phyloP scores from a whole-genome alignment of 2,329 filamentous ascomycete species.

The Rutstroemia sydowiana region DNA sequence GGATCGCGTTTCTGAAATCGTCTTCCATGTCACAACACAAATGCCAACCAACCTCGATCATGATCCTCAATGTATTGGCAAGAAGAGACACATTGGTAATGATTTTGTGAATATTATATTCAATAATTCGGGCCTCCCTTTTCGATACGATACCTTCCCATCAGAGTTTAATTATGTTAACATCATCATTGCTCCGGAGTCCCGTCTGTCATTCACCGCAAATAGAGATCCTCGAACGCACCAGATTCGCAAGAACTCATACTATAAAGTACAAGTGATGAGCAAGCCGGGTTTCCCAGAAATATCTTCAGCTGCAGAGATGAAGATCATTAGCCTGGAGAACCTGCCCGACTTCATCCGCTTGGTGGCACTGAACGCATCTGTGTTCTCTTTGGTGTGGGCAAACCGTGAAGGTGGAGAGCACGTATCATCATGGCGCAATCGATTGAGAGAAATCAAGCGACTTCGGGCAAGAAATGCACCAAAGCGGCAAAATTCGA shows the following conservation, averaged over 20 bases:
- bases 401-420: conserved; percentile 68
- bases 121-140: conserved; percentile 88
- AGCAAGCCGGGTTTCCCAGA: conserved; percentile 84
- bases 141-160: conserved; percentile 84
- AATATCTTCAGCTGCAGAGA: conserved; percentile 80
- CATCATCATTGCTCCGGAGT: conserved; percentile 89
- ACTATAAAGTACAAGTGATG: conserved; percentile 86
- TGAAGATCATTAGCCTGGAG: conserved; percentile 79
- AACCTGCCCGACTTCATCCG: conserved; percentile 81
- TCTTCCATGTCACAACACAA: conserved; percentile 93
- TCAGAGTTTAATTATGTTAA: conserved; percentile 96
- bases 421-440: conserved; percentile 83
- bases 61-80: conserved; percentile 69
- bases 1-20: conserved; percentile 87
- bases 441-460: conserved; percentile 77
- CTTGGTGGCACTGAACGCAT: conserved; percentile 84
- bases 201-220: conserved; percentile 67
- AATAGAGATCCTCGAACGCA: conserved; percentile 40
- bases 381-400: conserved; percentile 92
- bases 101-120: conserved; percentile 98
- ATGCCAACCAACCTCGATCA: conserved; percentile 84
- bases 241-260: conserved; percentile 39
- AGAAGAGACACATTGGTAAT: conserved; percentile 94
- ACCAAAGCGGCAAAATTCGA: conserved; percentile 34
- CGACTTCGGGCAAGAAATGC: conserved; percentile 65